Percentiles rank a stretch among this genome's conserved stretches.
These are phyloP conservation scores for Fusarium cicatricum DNA, from an alignment of 2,329 filamentous ascomycete species.

Conservation along the genomic window DNA sequence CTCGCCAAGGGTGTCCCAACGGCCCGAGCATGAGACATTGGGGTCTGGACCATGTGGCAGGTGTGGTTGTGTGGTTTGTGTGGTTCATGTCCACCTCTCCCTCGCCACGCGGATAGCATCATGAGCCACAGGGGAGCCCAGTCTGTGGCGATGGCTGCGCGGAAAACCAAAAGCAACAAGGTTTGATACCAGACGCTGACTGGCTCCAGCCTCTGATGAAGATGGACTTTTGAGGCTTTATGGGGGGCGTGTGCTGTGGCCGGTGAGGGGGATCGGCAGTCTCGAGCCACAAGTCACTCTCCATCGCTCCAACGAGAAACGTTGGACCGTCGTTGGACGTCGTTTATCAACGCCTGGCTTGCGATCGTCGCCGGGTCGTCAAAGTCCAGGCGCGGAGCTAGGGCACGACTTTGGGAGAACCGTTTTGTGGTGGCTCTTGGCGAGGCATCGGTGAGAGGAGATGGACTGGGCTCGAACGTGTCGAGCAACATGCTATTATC, in stretches of 20 bases:
- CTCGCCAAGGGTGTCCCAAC: constrained; percentile 36
- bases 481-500: too few relatives aligned
- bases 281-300: constrained; percentile 42
- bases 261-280: constrained; percentile 34
- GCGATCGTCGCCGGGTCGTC: constrained; percentile 2
- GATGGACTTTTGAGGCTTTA: constrained; percentile 12
- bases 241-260: constrained; percentile 31
- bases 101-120: constrained; percentile 20
- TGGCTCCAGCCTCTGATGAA: constrained; percentile 19
- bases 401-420: not conserved
- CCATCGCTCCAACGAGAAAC: constrained; percentile 29
- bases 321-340: constrained; percentile 12
- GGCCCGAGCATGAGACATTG: constrained; percentile 32
- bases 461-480: not conserved
- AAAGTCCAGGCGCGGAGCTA: constrained; percentile 22
- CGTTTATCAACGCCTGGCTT: constrained; percentile 5
- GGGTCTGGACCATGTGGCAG: constrained; percentile 28
- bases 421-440: constrained; percentile 8
- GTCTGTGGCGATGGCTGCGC: constrained; percentile 23
- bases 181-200: constrained; percentile 15
- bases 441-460: constrained; percentile 19
- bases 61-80: too few relatives aligned
- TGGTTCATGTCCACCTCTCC: not conserved
- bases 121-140: constrained; percentile 32
- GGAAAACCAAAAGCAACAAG: not conserved